phyloP scores from a whole-genome alignment of 164 flowering plant species.

The Kingdonia uniflora region DNA sequence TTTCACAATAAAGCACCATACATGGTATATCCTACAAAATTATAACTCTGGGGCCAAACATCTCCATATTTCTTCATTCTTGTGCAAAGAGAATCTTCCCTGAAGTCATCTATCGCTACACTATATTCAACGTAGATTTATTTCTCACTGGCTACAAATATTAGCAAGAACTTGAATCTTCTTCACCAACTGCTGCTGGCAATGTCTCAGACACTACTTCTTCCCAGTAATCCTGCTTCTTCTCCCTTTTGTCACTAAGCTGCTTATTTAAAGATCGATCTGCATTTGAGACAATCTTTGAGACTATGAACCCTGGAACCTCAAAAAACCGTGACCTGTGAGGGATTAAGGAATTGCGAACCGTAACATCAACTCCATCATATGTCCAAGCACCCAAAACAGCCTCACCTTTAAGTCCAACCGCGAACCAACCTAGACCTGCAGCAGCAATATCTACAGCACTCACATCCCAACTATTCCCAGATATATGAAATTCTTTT shows the following conservation, averaged over 20 bases:
- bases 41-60: too few relatives aligned
- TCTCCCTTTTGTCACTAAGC: conserved; percentile 23
- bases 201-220: conserved; percentile 7
- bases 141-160: too few relatives aligned
- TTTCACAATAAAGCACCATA: too few relatives aligned
- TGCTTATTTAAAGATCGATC: conserved; percentile 50
- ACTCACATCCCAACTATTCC: conserved; percentile 75
- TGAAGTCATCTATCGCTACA: too few relatives aligned
- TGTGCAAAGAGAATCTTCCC: too few relatives aligned
- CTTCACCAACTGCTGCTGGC: neutral
- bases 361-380: conserved; percentile 64
- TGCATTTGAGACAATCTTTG: conserved; percentile 74
- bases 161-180: too few relatives aligned
- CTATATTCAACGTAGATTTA: too few relatives aligned
- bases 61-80: too few relatives aligned
- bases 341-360: conserved; percentile 64
- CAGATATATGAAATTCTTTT: conserved; percentile 47
- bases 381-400: conserved; percentile 77
- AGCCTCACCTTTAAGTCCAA: conserved; percentile 90
- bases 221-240: conserved; percentile 19
- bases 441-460: conserved; percentile 79
- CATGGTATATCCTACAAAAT: too few relatives aligned
- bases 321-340: conserved; percentile 49
- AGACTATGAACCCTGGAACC: conserved; percentile 73
- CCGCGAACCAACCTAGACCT: conserved; percentile 92